Conservation (phyloP, 2,329 filamentous ascomycete species). For the Thelonectria olida region DNA sequence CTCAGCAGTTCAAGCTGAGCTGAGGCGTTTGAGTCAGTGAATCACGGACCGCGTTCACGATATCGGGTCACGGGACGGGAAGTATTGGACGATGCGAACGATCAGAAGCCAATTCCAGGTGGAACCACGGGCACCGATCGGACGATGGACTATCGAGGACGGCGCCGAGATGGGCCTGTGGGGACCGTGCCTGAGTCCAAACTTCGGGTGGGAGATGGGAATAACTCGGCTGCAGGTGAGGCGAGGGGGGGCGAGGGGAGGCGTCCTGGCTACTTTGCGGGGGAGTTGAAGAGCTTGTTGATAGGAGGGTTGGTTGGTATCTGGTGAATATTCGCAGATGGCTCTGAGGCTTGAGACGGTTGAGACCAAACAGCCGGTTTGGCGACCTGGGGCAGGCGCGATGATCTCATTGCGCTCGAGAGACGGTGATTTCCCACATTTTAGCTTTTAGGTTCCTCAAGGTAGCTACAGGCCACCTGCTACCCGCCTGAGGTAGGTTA, state of each 20-base stretch:
- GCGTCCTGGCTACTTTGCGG: not conserved
- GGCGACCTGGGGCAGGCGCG: not conserved
- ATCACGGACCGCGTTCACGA: slow-evolving; percentile 30
- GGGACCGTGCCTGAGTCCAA: slow-evolving; percentile 12
- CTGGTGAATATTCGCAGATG: not conserved
- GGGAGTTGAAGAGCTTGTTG: not conserved
- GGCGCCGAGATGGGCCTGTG: slow-evolving; percentile 35
- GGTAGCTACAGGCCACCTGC: too few relatives aligned
- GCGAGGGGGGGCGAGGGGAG: not conserved
- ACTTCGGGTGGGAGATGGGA: slow-evolving; percentile 15
- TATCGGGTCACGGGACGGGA: slow-evolving; percentile 37
- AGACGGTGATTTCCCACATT: not conserved
- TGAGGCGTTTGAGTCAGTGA: slow-evolving; percentile 27
- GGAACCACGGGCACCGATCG: slow-evolving; percentile 41
- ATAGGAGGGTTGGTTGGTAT: not conserved
- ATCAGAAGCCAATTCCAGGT: slow-evolving; percentile 30
- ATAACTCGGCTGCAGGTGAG: not conserved
- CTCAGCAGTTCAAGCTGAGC: not conserved
- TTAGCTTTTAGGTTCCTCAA: not conserved
- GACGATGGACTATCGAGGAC: slow-evolving; percentile 31
- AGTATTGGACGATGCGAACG: slow-evolving; percentile 16
- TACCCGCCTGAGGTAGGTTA: too few relatives aligned
- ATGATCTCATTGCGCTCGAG: not conserved
- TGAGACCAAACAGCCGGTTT: not conserved
- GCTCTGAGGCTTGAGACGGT: not conserved